Base-by-base conservation (phyloP, 495 filamentous ascomycete genomes). In the Talaromyces stipitatus region DNA sequence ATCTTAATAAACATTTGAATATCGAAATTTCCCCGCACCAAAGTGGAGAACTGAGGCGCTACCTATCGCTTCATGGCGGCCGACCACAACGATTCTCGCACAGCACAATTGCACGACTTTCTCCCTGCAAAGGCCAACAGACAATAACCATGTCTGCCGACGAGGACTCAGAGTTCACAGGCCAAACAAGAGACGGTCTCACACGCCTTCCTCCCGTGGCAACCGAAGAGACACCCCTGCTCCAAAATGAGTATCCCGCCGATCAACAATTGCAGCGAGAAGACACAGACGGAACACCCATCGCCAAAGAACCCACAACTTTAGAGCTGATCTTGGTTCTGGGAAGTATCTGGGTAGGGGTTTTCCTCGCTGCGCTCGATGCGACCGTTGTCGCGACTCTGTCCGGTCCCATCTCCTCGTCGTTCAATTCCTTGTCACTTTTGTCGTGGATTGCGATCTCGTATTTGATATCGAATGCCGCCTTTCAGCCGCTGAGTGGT, bases 361-460 rank as follows among this genome's bases (percentile, higher is more conserved):
- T 91, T 4, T 95, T 95, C 64, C 79, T 95, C 1, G 87, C 88
- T 33, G 90, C 91, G 12, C 69, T 94, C 9, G 82, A 96, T 68
- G 78, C 81, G 4, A 92, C 88, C 12, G 86, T 96, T 59, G 87
- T 96, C 46, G 90, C 91, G 2, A 96, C 92, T 0, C 78, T 96
- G 3, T 84, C 88, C 3, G 90, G 83, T 2, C 89, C 92, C 10
- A 96, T 97, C 55, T 89, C 90, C 14, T 86, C 83, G 56, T 87
- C 88, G 16, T 96, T 97, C 70, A 77, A 85, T 50, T 95, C 90
- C 1, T 78, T 95, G 43, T 85, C 83, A n/a, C 72, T 94, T 24
- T 75, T 96, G 43, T 92, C 91, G 4, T 97, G 92, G 92, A 83
- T 97, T 11, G 92, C 91, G 2, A 88, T 88, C 3, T 84, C 89